These are phyloP conservation scores for Entrophospora sp. DNA, from an alignment of 192 early-diverging fungal genomes.

Conservation along the genomic window DNA sequence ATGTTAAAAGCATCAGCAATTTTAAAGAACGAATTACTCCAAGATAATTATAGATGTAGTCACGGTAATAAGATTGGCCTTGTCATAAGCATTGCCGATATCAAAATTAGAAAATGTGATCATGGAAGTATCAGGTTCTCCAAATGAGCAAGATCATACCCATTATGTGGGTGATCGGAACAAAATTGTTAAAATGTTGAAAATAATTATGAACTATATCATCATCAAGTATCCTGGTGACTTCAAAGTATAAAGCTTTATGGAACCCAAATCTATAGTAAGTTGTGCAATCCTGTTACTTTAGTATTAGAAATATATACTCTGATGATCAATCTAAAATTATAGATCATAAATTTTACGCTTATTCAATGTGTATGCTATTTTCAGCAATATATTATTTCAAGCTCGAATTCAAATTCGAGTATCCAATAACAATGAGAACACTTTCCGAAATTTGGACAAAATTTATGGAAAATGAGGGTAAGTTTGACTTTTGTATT, in stretches of 20 bases:
- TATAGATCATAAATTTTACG: neutral
- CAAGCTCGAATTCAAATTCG: neutral
- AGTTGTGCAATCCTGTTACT: no score
- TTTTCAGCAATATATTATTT: neutral
- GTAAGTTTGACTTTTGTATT: neutral
- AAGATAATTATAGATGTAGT: neutral
- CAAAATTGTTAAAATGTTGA: neutral
- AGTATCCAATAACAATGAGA: neutral
- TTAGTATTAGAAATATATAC: no score
- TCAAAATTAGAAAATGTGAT: neutral
- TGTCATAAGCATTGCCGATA: neutral
- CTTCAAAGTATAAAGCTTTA: neutral
- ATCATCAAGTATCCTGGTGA: neutral
- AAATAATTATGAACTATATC: neutral
- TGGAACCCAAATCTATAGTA: neutral
- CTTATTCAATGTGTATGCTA: neutral
- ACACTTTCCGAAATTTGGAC: neutral
- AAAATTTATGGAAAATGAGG: neutral
- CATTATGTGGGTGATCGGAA: slow-evolving; percentile 7
- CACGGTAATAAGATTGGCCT: neutral
- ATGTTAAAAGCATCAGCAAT: neutral
- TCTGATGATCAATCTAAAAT: no score
- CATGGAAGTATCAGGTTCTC: neutral
- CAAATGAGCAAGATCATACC: neutral
- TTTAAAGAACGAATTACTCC: neutral